These are phyloP conservation scores for Eutrema japonicum DNA, from an alignment of 345 rosid species.

Conservation along the genomic window DNA sequence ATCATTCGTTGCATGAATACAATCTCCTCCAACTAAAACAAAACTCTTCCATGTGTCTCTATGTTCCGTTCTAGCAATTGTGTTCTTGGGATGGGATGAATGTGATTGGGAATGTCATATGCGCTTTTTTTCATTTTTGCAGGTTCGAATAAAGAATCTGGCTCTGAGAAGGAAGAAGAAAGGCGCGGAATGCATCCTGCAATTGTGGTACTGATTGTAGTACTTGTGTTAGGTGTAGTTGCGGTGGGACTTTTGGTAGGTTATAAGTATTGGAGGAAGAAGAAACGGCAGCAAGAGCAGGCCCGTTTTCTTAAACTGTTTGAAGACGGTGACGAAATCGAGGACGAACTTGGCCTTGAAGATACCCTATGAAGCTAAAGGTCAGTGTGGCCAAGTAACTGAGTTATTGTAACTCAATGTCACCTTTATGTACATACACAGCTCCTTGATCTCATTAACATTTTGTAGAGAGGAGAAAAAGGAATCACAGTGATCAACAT, in stretches of 20 bases:
- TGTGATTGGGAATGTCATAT: conserved; percentile 1
- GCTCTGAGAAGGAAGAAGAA: conserved; percentile 29
- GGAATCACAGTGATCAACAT: conserved; percentile 1
- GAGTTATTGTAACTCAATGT: conserved; percentile 5
- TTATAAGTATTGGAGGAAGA: conserved; percentile 69
- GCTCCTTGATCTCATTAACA: conserved; percentile 2
- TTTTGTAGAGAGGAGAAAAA: conserved; percentile 23
- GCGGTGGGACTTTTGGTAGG: conserved; percentile 48
- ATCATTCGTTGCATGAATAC: background rate
- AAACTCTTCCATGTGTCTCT: background rate
- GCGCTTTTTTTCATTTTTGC: background rate
- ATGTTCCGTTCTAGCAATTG: background rate
- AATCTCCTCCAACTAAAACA: background rate
- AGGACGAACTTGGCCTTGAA: conserved; percentile 78
- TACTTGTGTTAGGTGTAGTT: conserved; percentile 46
- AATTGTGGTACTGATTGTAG: conserved; percentile 50
- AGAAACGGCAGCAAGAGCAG: conserved; percentile 81
- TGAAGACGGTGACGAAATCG: conserved; percentile 87
- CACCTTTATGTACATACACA: conserved; percentile 34
- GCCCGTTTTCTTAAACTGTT: conserved; percentile 85
- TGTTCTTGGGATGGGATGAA: background rate
- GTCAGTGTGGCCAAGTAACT: background rate
- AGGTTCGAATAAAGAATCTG: conserved; percentile 47
- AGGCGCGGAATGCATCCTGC: conserved; percentile 51
- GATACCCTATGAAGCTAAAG: conserved; percentile 36